Percentiles rank a stretch among this genome's conserved stretches.
Evolutionary conservation across 176 grass and related monocot species (phyloP).

Genomic region (Ensete ventricosum): DNA sequence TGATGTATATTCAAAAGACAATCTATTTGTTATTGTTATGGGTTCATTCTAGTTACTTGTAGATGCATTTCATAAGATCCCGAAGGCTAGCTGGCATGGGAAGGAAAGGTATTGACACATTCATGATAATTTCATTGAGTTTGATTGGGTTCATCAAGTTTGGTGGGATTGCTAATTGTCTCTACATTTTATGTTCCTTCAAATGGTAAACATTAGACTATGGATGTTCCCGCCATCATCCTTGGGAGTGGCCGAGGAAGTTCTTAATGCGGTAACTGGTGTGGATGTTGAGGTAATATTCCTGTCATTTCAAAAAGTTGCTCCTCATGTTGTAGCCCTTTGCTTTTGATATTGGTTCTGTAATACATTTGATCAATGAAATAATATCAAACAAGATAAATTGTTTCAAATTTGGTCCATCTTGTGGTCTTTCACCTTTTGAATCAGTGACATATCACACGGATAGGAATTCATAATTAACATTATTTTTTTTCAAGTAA

Average conservation of each 20-base stretch:
- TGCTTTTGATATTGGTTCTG: not conserved
- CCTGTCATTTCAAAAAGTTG: conserved; percentile 3
- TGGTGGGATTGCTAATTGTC: conserved; percentile 10
- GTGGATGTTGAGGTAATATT: conserved; percentile 62
- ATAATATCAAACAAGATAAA: not conserved
- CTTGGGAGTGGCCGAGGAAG: conserved; percentile 51
- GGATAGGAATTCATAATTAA: not conserved
- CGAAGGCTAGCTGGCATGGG: conserved; percentile 63
- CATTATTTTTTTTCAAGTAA: not conserved
- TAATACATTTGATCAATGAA: not conserved
- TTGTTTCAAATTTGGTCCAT: not conserved
- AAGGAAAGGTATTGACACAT: conserved; percentile 54
- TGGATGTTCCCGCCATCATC: conserved; percentile 84
- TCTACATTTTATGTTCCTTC: conserved; percentile 24
- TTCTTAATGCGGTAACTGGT: conserved; percentile 44
- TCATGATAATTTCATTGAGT: not conserved
- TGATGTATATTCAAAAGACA: conserved; percentile 10
- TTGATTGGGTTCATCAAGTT: conserved; percentile 9
- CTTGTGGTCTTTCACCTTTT: not conserved
- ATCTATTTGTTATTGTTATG: conserved; percentile 14
- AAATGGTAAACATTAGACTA: conserved; percentile 32
- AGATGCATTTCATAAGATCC: conserved; percentile 66
- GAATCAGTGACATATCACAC: not conserved
- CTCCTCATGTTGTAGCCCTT: not conserved
- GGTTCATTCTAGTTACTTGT: conserved; percentile 54